Evolutionary conservation across 805 yeast species (phyloP), one percentile per base, ranked within the genome.

Genomic region (Teunomyces gatunensis): DNA sequence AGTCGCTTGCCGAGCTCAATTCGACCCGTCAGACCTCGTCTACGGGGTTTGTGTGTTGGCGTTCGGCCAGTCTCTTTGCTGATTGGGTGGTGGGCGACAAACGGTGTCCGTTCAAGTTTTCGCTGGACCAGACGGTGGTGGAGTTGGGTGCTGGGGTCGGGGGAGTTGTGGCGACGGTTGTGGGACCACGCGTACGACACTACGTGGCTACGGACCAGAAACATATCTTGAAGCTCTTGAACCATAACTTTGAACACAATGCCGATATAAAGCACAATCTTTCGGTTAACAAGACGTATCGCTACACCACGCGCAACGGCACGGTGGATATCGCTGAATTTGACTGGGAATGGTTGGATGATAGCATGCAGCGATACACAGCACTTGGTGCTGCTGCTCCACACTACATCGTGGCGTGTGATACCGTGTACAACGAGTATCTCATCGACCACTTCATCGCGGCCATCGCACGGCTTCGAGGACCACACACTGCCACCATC

Each of bases 21-120:
- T 69, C 74, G 2, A 59, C 63, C 21, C 55, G 58, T 0, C 58
- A 68, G 23, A 35, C 64, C 12, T 69, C 77, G 15, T 76, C 85
- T 4, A 83, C 89, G 0, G 90, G 90, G 10, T 85, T 78, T 50
- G 75, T 84, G 3, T 67, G 83, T 34, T 84, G 90, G 90, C 66
- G 68, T 36, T 67, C 80, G 1, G 70, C 82, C 1, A 70, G 74
- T 2, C 57, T 68, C 2, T 65, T 84, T 34, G 72, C 73, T 1
- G 75, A 80, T 37, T 84, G 89, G 89, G 41, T 82, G 2, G 18
- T 73, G n/a, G 54, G 60, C 18, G 58, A 55, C 17, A 39, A 41
- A 0, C 45, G 44, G 25, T 62, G 69, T 39, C 74, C 74, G 1
- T 56, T 72, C 17, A 30, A 44, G 37, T 37, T 37, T 15, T n/a